These are phyloP conservation scores for Chaetothyriales sp. DNA, from an alignment of 2,329 filamentous ascomycete genomes.

Conservation along the genomic window DNA sequence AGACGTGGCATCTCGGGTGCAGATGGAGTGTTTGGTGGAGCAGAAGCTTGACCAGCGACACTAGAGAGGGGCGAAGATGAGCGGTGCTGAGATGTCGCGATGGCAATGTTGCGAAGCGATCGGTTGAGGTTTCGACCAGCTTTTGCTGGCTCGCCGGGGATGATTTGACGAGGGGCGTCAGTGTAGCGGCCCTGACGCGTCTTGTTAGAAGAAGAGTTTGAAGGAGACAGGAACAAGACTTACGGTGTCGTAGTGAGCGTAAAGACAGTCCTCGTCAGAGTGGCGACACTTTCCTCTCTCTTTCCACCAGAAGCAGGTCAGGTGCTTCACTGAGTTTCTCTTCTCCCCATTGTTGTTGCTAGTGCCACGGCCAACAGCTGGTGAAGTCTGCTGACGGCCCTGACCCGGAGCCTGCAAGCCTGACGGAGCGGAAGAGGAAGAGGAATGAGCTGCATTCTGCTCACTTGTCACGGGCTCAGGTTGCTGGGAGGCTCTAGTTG, in stretches of 20 bases:
- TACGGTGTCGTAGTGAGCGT: constrained; percentile 20
- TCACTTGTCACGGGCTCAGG: constrained; percentile 1
- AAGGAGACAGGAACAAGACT: constrained; percentile 4
- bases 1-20: constrained; percentile 1
- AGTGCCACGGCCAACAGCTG: not conserved
- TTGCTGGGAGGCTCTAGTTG: constrained; percentile 5
- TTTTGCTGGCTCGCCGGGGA: constrained; percentile 12
- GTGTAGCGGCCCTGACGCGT: constrained; percentile 7
- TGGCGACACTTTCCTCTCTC: constrained; percentile 17
- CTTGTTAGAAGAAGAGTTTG: constrained; percentile 4
- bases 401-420: constrained; percentile 1
- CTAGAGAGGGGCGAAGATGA: constrained; percentile 6
- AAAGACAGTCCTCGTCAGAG: constrained; percentile 17
- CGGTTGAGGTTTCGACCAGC: constrained; percentile 16
- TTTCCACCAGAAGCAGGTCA: constrained; percentile 22
- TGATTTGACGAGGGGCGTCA: constrained; percentile 7
- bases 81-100: constrained; percentile 3
- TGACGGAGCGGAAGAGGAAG: constrained; percentile 10
- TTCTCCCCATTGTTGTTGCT: constrained; percentile 1
- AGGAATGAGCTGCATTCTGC: constrained; percentile 9
- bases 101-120: constrained; percentile 8
- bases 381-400: not conserved
- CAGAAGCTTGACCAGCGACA: not conserved
- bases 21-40: constrained; percentile 4
- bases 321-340: constrained; percentile 17